Conservation (phyloP, 257 asterid species). For the Mentha longifolia region DNA sequence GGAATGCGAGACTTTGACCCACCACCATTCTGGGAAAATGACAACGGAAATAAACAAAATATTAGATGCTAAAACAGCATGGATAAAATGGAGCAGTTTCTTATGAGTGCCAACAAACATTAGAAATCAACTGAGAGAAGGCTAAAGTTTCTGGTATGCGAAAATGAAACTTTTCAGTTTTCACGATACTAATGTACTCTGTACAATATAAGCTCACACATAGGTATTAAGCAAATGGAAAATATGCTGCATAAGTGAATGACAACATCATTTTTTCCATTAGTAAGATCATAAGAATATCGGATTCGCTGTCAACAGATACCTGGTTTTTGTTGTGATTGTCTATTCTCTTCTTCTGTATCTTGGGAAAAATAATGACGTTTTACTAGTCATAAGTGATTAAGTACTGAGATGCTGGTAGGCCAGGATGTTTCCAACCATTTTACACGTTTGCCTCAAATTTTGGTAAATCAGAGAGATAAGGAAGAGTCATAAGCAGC, state of each 20-base stretch:
- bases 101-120: constrained; percentile 1
- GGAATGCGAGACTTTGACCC: constrained; percentile 81
- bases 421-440: constrained; percentile 12
- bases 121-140: not conserved
- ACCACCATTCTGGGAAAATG: constrained; percentile 72
- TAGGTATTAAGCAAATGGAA: not conserved
- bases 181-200: not conserved
- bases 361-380: not conserved
- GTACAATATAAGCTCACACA: not conserved
- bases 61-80: constrained; percentile 20
- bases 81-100: constrained; percentile 20
- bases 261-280: constrained; percentile 2
- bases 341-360: not conserved
- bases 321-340: constrained; percentile 14
- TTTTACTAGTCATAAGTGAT: constrained; percentile 5
- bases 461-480: constrained; percentile 7
- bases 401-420: constrained; percentile 13
- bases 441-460: not conserved
- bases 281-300: not conserved
- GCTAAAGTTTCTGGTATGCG: not conserved
- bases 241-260: constrained; percentile 1
- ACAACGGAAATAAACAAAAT: constrained; percentile 7
- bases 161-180: constrained; percentile 4
- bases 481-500: constrained; percentile 12
- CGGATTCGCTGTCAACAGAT: not conserved